These are phyloP conservation scores for Backusella circina DNA, from an alignment of 192 early-diverging fungal species.

Conservation along the genomic window DNA sequence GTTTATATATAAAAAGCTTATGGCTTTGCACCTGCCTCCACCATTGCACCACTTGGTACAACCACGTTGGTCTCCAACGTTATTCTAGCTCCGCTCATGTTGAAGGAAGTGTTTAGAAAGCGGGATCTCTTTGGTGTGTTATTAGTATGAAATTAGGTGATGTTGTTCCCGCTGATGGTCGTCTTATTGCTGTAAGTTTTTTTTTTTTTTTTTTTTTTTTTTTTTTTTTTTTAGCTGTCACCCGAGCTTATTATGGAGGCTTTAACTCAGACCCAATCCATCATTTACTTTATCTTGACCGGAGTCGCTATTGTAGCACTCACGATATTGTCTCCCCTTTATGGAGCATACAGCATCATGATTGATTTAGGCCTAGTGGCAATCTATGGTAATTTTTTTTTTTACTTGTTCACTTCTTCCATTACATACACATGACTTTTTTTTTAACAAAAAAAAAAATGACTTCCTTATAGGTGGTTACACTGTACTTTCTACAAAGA, in stretches of 20 bases:
- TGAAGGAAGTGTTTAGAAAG: constrained; percentile 56
- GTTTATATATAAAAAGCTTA: constrained; percentile 43
- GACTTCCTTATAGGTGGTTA: constrained; percentile 75
- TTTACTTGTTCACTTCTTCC: background rate
- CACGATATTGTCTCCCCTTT: constrained; percentile 39
- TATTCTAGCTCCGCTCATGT: constrained; percentile 64
- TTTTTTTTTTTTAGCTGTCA: constrained; percentile 30
- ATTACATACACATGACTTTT: background rate
- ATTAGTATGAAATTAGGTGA: constrained; percentile 58
- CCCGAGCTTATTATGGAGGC: constrained; percentile 50
- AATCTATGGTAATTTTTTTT: constrained; percentile 52
- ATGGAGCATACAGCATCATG: constrained; percentile 52
- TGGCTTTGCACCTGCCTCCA: constrained; percentile 71
- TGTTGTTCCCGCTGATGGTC: constrained; percentile 61
- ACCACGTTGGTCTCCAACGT: constrained; percentile 69
- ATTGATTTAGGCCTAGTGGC: constrained; percentile 66
- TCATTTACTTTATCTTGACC: constrained; percentile 54
- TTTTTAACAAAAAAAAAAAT: too few species aligned
- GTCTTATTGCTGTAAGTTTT: constrained; percentile 34
- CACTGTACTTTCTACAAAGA: constrained; percentile 70
- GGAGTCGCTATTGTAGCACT: constrained; percentile 31
- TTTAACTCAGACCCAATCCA: constrained; percentile 43
- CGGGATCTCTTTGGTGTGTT: constrained; percentile 59
- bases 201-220: background rate
- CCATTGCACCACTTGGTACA: constrained; percentile 72